Conservation (phyloP, 352 stramenopile genomes). For the Phytophthora quininea region DNA sequence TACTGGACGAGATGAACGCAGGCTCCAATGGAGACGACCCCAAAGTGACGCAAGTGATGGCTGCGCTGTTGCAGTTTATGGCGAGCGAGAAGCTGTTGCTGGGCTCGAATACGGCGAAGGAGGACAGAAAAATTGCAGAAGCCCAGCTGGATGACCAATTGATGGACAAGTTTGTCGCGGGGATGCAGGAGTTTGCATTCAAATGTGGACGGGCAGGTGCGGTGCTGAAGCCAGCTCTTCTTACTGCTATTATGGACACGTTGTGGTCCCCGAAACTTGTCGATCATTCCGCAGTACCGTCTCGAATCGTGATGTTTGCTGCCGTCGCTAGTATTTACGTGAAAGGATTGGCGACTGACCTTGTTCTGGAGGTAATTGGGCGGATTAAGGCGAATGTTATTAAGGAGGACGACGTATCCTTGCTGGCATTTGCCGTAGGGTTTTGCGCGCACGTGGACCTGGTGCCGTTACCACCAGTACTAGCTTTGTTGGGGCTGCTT, state of each 20-base stretch:
- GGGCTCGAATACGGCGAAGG: not conserved
- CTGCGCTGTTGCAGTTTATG: conserved; percentile 37
- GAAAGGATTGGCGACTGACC: conserved; percentile 42
- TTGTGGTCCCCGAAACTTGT: not conserved
- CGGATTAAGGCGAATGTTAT: not conserved
- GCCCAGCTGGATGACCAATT: conserved; percentile 56
- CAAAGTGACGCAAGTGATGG: conserved; percentile 24
- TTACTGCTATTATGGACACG: conserved; percentile 22
- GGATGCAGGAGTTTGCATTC: conserved; percentile 63
- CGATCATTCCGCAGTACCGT: not conserved
- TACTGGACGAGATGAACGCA: conserved; percentile 51
- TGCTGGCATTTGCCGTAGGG: conserved; percentile 41
- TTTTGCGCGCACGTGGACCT: conserved; percentile 52
- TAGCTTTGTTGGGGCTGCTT: conserved; percentile 35
- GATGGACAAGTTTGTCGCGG: conserved; percentile 63
- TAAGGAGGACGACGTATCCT: not conserved
- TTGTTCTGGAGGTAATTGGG: conserved; percentile 29
- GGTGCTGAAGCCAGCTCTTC: conserved; percentile 34
- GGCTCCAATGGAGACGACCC: conserved; percentile 19
- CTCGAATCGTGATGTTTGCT: conserved; percentile 40
- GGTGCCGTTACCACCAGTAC: conserved; percentile 35
- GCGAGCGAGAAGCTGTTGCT: conserved; percentile 30
- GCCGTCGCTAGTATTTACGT: conserved; percentile 45
- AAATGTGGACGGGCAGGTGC: conserved; percentile 42
- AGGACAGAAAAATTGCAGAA: conserved; percentile 8